A percentile compares a stretch with the other conserved stretches of the same genome.
phyloP scores from a whole-genome alignment of 257 asterid species.

The Parsonsia alboflavescens region DNA sequence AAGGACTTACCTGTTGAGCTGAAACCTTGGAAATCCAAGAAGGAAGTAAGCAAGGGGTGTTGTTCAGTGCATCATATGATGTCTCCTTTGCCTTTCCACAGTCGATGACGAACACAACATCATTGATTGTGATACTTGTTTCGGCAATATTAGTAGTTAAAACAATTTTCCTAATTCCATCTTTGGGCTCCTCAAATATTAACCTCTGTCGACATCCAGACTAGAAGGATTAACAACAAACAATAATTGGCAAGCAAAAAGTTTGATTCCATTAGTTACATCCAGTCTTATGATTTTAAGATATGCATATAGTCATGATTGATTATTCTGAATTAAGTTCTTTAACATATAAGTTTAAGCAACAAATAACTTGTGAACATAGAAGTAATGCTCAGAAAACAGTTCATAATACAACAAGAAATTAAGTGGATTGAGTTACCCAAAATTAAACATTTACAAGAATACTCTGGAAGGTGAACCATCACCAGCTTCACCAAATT shows the following conservation, averaged over 20 bases:
- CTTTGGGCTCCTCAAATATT: constrained; percentile 75
- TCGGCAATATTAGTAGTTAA: constrained; percentile 95
- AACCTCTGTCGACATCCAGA: constrained; percentile 55
- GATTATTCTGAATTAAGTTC: neutral
- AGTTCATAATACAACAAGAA: neutral
- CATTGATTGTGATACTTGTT: constrained; percentile 92
- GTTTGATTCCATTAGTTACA: neutral
- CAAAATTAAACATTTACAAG: neutral
- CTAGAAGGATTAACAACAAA: constrained; percentile 20
- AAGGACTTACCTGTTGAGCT: constrained; percentile 67
- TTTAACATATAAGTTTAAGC: neutral
- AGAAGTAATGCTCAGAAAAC: neutral
- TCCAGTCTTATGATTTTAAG: neutral
- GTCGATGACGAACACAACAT: constrained; percentile 78
- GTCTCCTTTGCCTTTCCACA: constrained; percentile 97
- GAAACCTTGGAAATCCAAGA: constrained; percentile 93
- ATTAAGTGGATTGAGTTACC: neutral
- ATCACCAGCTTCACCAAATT: neutral
- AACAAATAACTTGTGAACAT: neutral
- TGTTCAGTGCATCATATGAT: constrained; percentile 89
- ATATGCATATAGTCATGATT: neutral
- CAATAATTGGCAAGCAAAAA: constrained; percentile 9
- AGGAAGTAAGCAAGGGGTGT: constrained; percentile 96
- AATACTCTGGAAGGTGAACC: neutral
- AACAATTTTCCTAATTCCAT: constrained; percentile 80